phyloP scores from a whole-genome alignment of 2,329 filamentous ascomycete species.

The Pleoardoris graminearum region DNA sequence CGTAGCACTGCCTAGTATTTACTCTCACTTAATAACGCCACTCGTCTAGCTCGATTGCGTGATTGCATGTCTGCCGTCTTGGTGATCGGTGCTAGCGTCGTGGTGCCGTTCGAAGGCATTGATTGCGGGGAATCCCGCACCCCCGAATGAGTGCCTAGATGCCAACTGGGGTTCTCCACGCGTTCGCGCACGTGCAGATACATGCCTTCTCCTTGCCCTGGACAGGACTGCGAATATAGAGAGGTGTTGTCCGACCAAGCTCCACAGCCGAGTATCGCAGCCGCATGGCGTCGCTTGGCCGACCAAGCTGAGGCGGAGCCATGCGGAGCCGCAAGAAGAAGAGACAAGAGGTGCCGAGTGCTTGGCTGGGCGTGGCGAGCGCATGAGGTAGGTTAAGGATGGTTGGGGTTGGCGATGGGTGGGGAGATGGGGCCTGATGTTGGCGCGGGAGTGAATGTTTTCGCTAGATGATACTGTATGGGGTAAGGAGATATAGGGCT shows the following conservation, averaged over 20 bases:
- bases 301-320: not conserved
- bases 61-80: not conserved
- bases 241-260: not conserved
- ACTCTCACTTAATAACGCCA: not conserved
- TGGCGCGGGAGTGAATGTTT: too few relatives aligned
- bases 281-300: not conserved
- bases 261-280: constrained; percentile 1
- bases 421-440: too few relatives aligned
- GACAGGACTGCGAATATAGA: too few relatives aligned
- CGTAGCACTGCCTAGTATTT: too few relatives aligned
- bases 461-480: too few relatives aligned
- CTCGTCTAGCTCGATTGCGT: not conserved
- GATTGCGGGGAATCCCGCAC: too few relatives aligned
- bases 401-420: too few relatives aligned
- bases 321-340: not conserved
- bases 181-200: not conserved
- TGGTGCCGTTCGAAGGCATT: too few relatives aligned
- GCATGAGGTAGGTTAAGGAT: too few relatives aligned
- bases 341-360: not conserved
- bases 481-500: too few relatives aligned
- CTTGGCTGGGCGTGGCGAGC: not conserved
- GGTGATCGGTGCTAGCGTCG: too few relatives aligned
- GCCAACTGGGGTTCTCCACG: not conserved
- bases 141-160: too few relatives aligned
- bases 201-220: not conserved